Percentiles rank a stretch among this genome's conserved stretches.
Evolutionary conservation across 2,329 filamentous ascomycete species (phyloP).

Genomic region (Cladosporium velox): DNA sequence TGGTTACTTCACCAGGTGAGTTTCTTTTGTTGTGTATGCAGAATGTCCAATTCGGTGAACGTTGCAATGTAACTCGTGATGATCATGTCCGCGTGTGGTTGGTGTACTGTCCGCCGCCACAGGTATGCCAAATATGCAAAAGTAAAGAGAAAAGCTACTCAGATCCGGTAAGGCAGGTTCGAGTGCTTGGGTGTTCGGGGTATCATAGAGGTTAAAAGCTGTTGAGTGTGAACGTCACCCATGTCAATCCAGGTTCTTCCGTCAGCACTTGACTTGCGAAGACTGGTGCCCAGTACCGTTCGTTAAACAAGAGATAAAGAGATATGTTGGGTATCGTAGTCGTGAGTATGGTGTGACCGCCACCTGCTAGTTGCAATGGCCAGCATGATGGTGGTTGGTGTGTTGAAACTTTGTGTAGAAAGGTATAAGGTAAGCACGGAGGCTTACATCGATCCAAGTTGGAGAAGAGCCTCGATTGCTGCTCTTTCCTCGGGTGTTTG

Average conservation of each 20-base stretch:
- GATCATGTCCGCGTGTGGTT: constrained; percentile 8
- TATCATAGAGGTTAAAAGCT: constrained; percentile 23
- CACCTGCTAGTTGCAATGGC: not conserved
- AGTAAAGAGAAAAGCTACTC: constrained; percentile 5
- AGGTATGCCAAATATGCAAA: constrained; percentile 10
- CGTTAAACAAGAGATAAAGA: constrained; percentile 22
- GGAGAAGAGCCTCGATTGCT: constrained; percentile 76
- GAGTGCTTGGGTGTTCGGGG: constrained; percentile 16
- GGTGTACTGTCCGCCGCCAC: constrained; percentile 20
- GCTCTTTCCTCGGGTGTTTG: constrained; percentile 73
- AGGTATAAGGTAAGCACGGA: not conserved
- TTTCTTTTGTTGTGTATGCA: constrained; percentile 6
- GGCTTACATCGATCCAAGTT: constrained; percentile 68
- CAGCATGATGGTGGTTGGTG: constrained; percentile 17
- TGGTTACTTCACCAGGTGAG: constrained; percentile 18
- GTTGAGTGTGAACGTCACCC: constrained; percentile 33
- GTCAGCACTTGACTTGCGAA: constrained; percentile 41
- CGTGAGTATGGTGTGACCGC: constrained; percentile 6
- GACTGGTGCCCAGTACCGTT: constrained; percentile 37
- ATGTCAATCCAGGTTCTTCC: constrained; percentile 42
- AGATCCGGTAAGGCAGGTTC: not conserved
- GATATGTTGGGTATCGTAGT: constrained; percentile 21
- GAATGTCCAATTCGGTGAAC: constrained; percentile 1
- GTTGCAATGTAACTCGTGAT: not conserved
- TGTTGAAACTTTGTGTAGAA: constrained; percentile 15